Evolutionary conservation across 768 basidiomycete genomes (phyloP), one percentile per base, ranked within the genome.

Genomic region (Mycena vitilis): DNA sequence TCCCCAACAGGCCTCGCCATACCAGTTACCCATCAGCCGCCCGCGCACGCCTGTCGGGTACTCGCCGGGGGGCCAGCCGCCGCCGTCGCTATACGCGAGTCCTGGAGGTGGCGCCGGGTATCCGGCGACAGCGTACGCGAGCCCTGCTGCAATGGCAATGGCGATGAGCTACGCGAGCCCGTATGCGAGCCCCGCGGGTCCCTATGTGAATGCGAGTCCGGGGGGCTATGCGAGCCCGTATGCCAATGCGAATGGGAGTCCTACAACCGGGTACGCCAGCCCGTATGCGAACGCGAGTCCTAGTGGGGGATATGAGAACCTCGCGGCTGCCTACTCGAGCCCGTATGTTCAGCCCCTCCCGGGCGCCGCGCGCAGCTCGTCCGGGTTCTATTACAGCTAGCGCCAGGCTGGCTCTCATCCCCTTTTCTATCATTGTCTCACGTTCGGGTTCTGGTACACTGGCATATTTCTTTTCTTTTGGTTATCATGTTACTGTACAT

Each of bases 281-380:
- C 34, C 52, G 9, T 34, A 25, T 5, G 40, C 52, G 38, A 12
- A 58, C 13, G 56, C 56, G 2, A 58, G 56, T 45, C 56, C 56
- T 23, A 36, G 22, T 34, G 60, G 36, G 7, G 49, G 48, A 52
- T 61, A 61, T 13, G 10, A 47, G n/a, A 51, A 61, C 23, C 49
- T 62, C n/a, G 53, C 44, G 36, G 56, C 64, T 20, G 64, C 40
- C n/a, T 65, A 65, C 40, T 58, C 65, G 30, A 66, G 65, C 59
- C 65, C 65, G 11, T 66, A 66, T 18, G 66, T 62, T 20, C 38
- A 44, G 48, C 55, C 66, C 22, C n/a, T 66, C 45, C 52, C 62
- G 18, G 34, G 30, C 37, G 18, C 55, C 40, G 34, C 45, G 22
- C 53, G n/a, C 51, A 30, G 40, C 6, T 20, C 63, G 36, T 20